phyloP scores from a whole-genome alignment of 768 basidiomycete species.

The Omphalotus guepiniiformis region DNA sequence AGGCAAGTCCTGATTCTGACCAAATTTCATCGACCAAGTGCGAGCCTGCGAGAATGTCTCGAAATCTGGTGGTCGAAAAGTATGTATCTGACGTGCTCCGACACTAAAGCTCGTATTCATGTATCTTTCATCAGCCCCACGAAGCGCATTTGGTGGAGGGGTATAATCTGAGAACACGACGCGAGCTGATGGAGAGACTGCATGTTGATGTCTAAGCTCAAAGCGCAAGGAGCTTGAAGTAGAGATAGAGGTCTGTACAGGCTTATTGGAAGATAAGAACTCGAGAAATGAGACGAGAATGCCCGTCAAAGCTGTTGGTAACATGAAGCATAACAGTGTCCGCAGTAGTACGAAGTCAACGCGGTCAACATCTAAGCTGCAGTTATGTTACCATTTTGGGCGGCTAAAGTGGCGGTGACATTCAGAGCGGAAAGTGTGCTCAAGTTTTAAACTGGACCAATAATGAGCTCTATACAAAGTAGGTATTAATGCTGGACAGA shows the following conservation, averaged over 20 bases:
- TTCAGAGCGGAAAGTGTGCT: too few relatives aligned
- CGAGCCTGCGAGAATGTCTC: constrained; percentile 39
- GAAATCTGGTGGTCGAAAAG: constrained; percentile 47
- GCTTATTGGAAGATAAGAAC: constrained; percentile 20
- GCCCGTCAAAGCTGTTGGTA: constrained; percentile 42
- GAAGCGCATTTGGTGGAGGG: not conserved
- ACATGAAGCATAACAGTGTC: constrained; percentile 32
- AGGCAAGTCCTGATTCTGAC: constrained; percentile 39
- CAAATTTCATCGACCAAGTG: constrained; percentile 38
- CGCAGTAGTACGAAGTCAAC: too few relatives aligned
- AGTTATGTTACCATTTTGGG: too few relatives aligned
- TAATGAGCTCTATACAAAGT: too few relatives aligned
- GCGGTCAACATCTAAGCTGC: too few relatives aligned
- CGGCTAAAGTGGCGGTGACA: too few relatives aligned
- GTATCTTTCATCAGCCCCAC: constrained; percentile 9
- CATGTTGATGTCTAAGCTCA: constrained; percentile 60
- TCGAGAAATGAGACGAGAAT: constrained; percentile 41
- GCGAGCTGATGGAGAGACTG: constrained; percentile 42
- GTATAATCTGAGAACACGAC: constrained; percentile 54
- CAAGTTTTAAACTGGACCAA: too few relatives aligned
- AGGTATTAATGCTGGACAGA: too few relatives aligned
- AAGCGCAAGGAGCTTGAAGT: constrained; percentile 32
- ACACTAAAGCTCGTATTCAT: constrained; percentile 30
- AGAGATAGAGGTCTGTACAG: constrained; percentile 10
- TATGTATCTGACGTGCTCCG: constrained; percentile 29